Evolutionary conservation across 495 filamentous ascomycete genomes (phyloP), one percentile per base, ranked within the genome.

Genomic region (Penicillium cinerascens): DNA sequence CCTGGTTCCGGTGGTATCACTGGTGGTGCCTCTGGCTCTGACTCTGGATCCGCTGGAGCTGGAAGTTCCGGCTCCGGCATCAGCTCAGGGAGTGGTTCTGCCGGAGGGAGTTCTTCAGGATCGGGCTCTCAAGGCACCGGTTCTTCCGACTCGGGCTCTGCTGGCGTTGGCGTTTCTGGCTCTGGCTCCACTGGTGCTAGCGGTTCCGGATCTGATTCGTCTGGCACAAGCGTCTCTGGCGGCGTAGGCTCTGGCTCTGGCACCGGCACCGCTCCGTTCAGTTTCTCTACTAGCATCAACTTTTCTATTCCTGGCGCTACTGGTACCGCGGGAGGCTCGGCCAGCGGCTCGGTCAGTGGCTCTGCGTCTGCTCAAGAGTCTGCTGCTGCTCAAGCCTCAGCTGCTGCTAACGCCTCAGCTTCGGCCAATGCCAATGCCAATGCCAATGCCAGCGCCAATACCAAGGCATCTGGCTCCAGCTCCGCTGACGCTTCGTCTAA

Each of bases 121-220:
- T 36, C 18, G 23, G 1, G 39, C 49, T 43, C 44, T 42, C 53
- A 49, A 33, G 49, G 26, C 44, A 17, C 51, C 47, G 51, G 45
- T 17, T 36, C 40, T 49, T 46, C 49, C 52, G 55, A 44, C 46
- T 22, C 16, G 42, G 45, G 44, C 54, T 52, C 54, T 44, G 33
- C 48, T 57, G 49, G 54, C 44, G 39, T n/a, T 52, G 29, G 55
- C 55, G 39, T 44, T 54, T 48, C 51, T 44, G 44, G 51, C 47
- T 48, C 51, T 54, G 44, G 36, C 47, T 26, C 44, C 38, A 26
- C 36, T 47, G 51, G 39, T 35, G n/a, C 44, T 42, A 13, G 42
- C 10, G 42, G 53, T 55, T 55, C 53, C 53, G 47, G 47, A 55
- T 55, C 53, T 55, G 53, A 41, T 51, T 46, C 42, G 43, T 23